A percentile compares a stretch with the other conserved stretches of the same genome.
These are phyloP conservation scores for Avena insularis DNA, from an alignment of 176 grass and related monocot species.

Conservation along the genomic window DNA sequence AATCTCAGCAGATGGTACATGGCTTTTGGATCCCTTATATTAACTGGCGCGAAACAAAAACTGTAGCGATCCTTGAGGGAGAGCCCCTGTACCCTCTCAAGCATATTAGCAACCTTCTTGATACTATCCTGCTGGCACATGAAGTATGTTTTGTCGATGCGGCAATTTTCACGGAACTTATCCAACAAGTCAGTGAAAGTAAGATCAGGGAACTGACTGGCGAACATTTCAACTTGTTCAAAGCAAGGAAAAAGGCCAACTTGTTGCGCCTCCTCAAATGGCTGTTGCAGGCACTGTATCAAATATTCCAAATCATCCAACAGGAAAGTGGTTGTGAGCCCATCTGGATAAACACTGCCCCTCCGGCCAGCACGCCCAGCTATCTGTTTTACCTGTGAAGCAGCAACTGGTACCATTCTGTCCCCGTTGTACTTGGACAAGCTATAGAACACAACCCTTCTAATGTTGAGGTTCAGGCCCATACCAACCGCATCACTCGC, in stretches of 20 bases:
- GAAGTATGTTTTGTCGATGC: constrained; percentile 78
- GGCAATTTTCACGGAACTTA: constrained; percentile 85
- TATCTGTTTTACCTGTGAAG: constrained; percentile 97
- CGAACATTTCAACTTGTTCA: constrained; percentile 95
- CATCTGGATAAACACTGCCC: constrained; percentile 89
- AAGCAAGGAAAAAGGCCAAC: constrained; percentile 90
- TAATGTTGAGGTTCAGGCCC: constrained; percentile 98
- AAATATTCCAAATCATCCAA: constrained; percentile 89
- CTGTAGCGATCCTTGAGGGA: constrained; percentile 90
- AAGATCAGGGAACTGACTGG: constrained; percentile 64
- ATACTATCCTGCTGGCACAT: constrained; percentile 78
- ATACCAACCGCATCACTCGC: constrained; percentile 94
- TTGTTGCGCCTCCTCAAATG: constrained; percentile 74
- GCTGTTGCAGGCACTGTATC: constrained; percentile 89
- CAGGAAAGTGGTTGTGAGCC: constrained; percentile 82
- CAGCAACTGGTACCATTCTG: constrained; percentile 72
- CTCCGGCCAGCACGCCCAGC: constrained; percentile 89
- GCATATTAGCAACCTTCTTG: constrained; percentile 97
- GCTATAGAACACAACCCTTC: constrained; percentile 84
- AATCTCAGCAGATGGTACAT: constrained; percentile 96
- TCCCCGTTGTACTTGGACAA: constrained; percentile 86
- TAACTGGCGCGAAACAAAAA: constrained; percentile 92
- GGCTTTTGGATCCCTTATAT: constrained; percentile 96
- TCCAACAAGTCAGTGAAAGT: constrained; percentile 73
- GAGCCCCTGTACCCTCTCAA: constrained; percentile 77